These are phyloP conservation scores for Rubia tinctorum DNA, from an alignment of 305 asterid genomes.

Conservation along the genomic window DNA sequence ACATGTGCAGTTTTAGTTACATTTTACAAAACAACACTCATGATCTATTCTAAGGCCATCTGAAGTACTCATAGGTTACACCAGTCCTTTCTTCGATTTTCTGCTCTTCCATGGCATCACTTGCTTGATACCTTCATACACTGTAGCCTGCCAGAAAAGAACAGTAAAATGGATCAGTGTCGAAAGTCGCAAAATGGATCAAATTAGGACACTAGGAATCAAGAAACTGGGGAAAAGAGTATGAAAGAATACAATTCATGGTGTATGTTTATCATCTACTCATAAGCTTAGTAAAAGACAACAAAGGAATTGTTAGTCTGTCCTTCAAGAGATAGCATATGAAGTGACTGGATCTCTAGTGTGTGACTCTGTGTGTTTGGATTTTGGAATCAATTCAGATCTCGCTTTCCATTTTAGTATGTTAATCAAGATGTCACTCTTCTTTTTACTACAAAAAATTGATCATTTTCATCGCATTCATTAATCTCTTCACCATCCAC, in stretches of 20 bases:
- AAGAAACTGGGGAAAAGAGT: background rate
- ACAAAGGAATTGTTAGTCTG: background rate
- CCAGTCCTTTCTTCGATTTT: conserved; percentile 32
- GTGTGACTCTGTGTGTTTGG: background rate
- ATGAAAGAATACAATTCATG: background rate
- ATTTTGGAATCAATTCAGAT: background rate
- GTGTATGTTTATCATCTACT: too few relatives aligned
- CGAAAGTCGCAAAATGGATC: background rate
- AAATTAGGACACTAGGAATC: conserved; percentile 7
- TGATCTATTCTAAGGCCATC: background rate
- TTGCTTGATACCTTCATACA: conserved; percentile 55
- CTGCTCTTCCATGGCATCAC: conserved; percentile 52
- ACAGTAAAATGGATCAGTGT: background rate
- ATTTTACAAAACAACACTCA: conserved; percentile 1
- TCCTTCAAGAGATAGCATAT: background rate
- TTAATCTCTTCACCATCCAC: too few relatives aligned
- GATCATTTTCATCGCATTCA: too few relatives aligned
- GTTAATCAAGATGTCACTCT: background rate
- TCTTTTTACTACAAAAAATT: too few relatives aligned
- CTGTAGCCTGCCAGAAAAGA: conserved; percentile 33
- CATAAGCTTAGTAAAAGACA: background rate
- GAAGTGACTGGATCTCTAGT: background rate
- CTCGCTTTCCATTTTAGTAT: background rate
- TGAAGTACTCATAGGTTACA: background rate
- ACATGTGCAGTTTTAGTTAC: background rate